These are phyloP conservation scores for Aspergillus sp. DNA, from an alignment of 2,329 filamentous ascomycete species.

Conservation along the genomic window DNA sequence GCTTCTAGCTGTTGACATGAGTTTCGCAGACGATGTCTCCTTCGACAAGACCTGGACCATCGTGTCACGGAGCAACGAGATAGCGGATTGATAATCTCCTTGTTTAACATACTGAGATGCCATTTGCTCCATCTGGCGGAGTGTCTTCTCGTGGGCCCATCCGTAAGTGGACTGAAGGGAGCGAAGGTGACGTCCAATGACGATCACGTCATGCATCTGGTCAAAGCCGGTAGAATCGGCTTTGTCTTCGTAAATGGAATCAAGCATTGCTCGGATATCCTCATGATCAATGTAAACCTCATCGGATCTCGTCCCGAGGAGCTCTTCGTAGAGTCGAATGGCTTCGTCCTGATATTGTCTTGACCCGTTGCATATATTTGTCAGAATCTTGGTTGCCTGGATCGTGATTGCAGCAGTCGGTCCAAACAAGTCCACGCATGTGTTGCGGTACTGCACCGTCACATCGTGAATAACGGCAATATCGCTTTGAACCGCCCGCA, in stretches of 20 bases:
- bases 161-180: slow-evolving; percentile 24
- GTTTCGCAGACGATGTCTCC: slow-evolving; percentile 20
- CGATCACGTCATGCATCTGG: slow-evolving; percentile 22
- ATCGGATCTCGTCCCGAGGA: slow-evolving; percentile 22
- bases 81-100: slow-evolving; percentile 20
- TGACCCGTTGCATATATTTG: slow-evolving; percentile 30
- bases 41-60: slow-evolving; percentile 24
- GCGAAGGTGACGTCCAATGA: slow-evolving; percentile 22
- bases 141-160: slow-evolving; percentile 32
- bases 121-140: slow-evolving; percentile 29
- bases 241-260: slow-evolving; percentile 32
- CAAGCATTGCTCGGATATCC: slow-evolving; percentile 26
- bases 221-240: slow-evolving; percentile 16
- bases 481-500: slow-evolving; percentile 25
- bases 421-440: slow-evolving; percentile 27
- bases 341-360: slow-evolving; percentile 27
- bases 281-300: slow-evolving; percentile 23
- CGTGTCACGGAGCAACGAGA: slow-evolving; percentile 25
- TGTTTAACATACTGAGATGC: slow-evolving; percentile 26
- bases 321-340: slow-evolving; percentile 28
- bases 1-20: slow-evolving; percentile 25
- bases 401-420: slow-evolving; percentile 28
- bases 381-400: slow-evolving; percentile 26
- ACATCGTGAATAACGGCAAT: slow-evolving; percentile 25
- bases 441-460: slow-evolving; percentile 24